Evolutionary conservation across 768 basidiomycete species (phyloP).

Genomic region (Rickenella mellea): DNA sequence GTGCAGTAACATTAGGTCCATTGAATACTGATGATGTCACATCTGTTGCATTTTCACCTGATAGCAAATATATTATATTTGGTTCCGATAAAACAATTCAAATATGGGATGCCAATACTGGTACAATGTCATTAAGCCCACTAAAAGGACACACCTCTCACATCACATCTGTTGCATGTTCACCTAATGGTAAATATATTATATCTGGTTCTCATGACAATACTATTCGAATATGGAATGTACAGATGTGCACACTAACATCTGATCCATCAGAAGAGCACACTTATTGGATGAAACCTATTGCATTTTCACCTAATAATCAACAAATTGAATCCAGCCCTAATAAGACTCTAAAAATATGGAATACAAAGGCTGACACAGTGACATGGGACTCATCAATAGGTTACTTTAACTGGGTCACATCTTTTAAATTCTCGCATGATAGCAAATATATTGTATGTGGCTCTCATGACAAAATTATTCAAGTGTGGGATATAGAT

Average conservation of each 20-base stretch:
- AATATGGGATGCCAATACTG: constrained; percentile 12
- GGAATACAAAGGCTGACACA: constrained; percentile 6
- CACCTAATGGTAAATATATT: constrained; percentile 10
- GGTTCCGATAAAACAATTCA: constrained; percentile 14
- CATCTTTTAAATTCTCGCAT: constrained; percentile 9
- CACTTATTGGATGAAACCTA: constrained; percentile 6
- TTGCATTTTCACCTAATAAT: constrained; percentile 14
- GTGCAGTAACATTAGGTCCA: constrained; percentile 3
- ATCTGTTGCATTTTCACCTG: constrained; percentile 10
- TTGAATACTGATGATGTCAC: constrained; percentile 7
- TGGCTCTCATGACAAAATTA: constrained; percentile 12
- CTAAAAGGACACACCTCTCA: constrained; percentile 12
- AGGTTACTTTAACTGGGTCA: constrained; percentile 7
- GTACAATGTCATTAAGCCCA: constrained; percentile 4
- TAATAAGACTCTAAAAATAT: constrained; percentile 8
- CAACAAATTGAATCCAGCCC: constrained; percentile 12
- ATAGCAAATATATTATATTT: no score
- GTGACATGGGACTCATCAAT: constrained; percentile 3
- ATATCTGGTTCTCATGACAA: constrained; percentile 11
- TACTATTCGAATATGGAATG: constrained; percentile 15
- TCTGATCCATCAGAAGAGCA: constrained; percentile 9
- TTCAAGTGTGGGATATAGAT: constrained; percentile 12
- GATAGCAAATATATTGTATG: no score
- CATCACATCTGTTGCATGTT: constrained; percentile 12
- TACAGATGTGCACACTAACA: neutral